Evolutionary conservation across 495 filamentous ascomycete species (phyloP).

Genomic region (Amphirosellinia nigrospora): DNA sequence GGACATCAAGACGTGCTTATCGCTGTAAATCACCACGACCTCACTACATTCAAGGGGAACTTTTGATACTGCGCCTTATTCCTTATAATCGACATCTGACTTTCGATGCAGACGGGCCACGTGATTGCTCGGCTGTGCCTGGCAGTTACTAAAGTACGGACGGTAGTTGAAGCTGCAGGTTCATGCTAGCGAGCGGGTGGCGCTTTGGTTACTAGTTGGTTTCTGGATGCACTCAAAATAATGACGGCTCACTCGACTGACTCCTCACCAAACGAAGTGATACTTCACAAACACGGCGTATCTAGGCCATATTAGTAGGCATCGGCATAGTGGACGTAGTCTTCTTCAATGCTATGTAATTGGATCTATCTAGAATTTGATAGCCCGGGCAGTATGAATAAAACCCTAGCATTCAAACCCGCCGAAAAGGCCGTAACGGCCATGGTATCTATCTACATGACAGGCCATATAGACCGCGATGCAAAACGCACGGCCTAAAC

Average conservation of each 20-base stretch:
- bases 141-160: background rate
- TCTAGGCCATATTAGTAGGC: background rate
- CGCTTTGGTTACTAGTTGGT: background rate
- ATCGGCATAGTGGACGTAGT: background rate
- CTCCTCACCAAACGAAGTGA: background rate
- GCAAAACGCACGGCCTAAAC: background rate
- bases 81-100: too few relatives aligned
- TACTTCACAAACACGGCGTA: background rate
- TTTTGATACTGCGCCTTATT: background rate
- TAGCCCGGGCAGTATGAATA: background rate
- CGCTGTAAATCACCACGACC: too few relatives aligned
- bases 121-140: background rate
- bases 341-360: conserved; percentile 8
- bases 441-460: background rate
- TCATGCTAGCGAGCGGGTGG: background rate
- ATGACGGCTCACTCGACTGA: background rate
- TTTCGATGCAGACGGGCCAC: background rate
- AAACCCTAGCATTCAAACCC: background rate
- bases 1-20: background rate
- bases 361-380: background rate
- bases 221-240: background rate
- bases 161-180: background rate
- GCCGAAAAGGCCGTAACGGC: background rate
- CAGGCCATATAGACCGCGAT: background rate
- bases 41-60: background rate